Evolutionary conservation across 345 rosid species (phyloP), one percentile per base, ranked within the genome.

Genomic region (Citrus unshiu): DNA sequence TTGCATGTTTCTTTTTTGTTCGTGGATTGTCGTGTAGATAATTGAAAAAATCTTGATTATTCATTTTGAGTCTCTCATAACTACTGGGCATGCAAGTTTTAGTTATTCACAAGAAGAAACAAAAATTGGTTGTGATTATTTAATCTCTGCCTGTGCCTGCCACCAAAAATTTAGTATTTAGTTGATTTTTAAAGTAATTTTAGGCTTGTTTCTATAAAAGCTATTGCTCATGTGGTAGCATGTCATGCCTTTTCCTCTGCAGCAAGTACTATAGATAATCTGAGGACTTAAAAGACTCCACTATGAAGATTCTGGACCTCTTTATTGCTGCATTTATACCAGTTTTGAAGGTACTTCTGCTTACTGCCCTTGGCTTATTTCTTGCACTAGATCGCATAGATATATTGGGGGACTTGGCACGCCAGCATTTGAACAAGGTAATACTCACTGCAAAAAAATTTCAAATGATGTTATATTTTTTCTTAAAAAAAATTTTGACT

Each of bases 371-470:
- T 6, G 83, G 86, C 59, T 73, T 74, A 14, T 68, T 80, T 67
- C 81, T 83, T 7, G 81, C 83, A 49, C 13, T 80, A 62, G 83
- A 80, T 32, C 22, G 75, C 8, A 13, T 80, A 32, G 78, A 77
- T 73, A 54, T 83, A 24, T 7, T 80, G 64, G 86, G 83, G 49
- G 57, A 40, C 43, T 8, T 21, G 24, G 83, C 83, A 16, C 76
- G 83, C 58, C 77, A 73, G 65, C 83, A 83, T 29, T 34, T 83
- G 59, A 83, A 83, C 73, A 56, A 78, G 37, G 84, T 81, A 61
- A 74, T 81, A 63, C 8, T 9, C 29, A 18, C 8, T 27, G n/a
- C 14, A 24, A 39, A 39, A 39, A 67, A 51, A 49, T 34, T 78
- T 61, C 22, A n/a, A 4, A 60, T 70, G n/a, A 32, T n/a, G 16